Evolutionary conservation across 139 green algal genomes (phyloP).

Genomic region (Closterium sp.): DNA sequence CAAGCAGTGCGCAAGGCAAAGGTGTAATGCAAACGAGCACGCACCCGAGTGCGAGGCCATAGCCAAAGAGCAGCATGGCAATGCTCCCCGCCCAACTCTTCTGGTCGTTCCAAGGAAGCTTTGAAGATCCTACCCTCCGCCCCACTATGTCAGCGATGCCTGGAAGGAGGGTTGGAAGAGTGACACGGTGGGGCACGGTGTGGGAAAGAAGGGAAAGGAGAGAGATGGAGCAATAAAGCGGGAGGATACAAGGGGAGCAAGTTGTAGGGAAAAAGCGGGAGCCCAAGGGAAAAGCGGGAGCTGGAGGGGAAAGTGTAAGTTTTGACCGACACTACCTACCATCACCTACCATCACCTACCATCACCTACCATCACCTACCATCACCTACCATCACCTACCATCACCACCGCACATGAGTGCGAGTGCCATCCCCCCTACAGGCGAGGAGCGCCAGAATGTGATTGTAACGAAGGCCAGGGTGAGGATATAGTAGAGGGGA

Average conservation of each 20-base stretch:
- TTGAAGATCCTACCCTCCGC: constrained; percentile 56
- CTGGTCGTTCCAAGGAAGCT: constrained; percentile 79
- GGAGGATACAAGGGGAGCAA: too few relatives aligned
- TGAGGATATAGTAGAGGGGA: constrained; percentile 84
- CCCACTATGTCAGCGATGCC: constrained; percentile 90
- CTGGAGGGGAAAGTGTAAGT: too few relatives aligned
- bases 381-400: constrained; percentile 5
- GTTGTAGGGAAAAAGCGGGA: too few relatives aligned
- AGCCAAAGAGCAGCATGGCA: constrained; percentile 72
- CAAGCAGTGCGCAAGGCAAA: neutral
- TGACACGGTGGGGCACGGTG: too few relatives aligned
- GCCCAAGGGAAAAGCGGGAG: too few relatives aligned
- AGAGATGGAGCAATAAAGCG: too few relatives aligned
- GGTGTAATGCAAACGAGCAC: too few relatives aligned
- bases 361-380: neutral
- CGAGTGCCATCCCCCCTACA: constrained; percentile 44
- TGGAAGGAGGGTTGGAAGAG: neutral
- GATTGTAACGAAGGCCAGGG: constrained; percentile 67
- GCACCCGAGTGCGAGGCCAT: constrained; percentile 9
- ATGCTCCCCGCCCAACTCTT: constrained; percentile 86
- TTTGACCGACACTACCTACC: too few relatives aligned
- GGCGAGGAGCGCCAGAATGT: constrained; percentile 77
- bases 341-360: neutral
- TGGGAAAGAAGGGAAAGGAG: too few relatives aligned
- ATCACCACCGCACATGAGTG: constrained; percentile 80